Conservation (phyloP, 768 basidiomycete genomes). For the Polyporus arcularius region DNA sequence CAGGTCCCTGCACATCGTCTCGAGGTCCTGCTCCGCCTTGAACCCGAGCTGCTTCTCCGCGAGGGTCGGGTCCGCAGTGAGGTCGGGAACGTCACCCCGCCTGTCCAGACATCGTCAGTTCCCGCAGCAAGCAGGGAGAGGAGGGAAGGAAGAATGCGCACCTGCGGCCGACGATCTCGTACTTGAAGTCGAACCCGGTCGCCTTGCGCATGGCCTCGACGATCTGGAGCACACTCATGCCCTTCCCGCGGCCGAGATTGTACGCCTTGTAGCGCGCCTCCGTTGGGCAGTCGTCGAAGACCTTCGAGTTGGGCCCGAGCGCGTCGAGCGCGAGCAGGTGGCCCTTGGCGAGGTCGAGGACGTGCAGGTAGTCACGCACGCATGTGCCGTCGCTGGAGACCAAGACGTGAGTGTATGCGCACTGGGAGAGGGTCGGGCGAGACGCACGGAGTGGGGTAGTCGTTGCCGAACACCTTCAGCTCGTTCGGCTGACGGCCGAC, state of each 20-base stretch:
- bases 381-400: conserved; percentile 85
- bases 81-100: conserved; percentile 92
- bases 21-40: conserved; percentile 75
- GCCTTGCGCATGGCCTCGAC: conserved; percentile 93
- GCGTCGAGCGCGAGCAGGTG: conserved; percentile 92
- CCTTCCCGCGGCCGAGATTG: conserved; percentile 93
- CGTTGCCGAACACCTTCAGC: conserved; percentile 86
- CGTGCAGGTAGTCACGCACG: conserved; percentile 93
- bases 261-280: conserved; percentile 84
- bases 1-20: conserved; percentile 93
- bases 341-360: conserved; percentile 93
- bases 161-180: conserved; percentile 90
- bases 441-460: conserved; percentile 89
- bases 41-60: conserved; percentile 95
- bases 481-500: conserved; percentile 72
- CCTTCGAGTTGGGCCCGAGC: conserved; percentile 56
- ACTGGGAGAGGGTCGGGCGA: not conserved
- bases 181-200: conserved; percentile 85
- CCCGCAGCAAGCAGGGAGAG: not conserved
- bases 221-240: conserved; percentile 92
- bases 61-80: conserved; percentile 90
- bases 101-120: conserved; percentile 41
- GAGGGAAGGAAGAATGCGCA: conserved; percentile 38
- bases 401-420: not conserved
- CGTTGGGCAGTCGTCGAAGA: conserved; percentile 58